Conservation (phyloP, 1,284 basidiomycete genomes). For the Moesziomyces parantarcticus region DNA sequence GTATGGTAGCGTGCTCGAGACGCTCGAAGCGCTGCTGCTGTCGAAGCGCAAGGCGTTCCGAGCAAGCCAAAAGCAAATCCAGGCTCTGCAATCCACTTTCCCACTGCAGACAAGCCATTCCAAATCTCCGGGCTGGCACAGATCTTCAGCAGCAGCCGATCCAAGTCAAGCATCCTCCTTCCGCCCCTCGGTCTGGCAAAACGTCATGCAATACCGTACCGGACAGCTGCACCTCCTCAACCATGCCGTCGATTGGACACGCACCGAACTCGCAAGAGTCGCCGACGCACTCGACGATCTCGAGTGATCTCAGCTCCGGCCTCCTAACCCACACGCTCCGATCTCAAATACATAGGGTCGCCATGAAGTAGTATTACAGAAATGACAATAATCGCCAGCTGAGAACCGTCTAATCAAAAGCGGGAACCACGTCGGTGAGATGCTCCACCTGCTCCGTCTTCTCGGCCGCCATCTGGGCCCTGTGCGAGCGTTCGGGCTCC, state of each 20-base stretch:
- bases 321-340: too few species aligned
- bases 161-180: background rate
- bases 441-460: constrained; percentile 40
- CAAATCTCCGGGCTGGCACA: constrained; percentile 1
- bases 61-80: constrained; percentile 7
- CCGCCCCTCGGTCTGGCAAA: constrained; percentile 9
- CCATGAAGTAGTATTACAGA: background rate
- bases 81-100: background rate
- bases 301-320: too few species aligned
- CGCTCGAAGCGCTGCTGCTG: constrained; percentile 34
- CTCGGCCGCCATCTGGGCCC: constrained; percentile 40
- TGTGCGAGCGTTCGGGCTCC: constrained; percentile 19
- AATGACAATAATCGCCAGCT: background rate
- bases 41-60: constrained; percentile 39
- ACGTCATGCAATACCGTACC: constrained; percentile 29
- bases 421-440: constrained; percentile 30
- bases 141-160: background rate
- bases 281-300: constrained; percentile 33
- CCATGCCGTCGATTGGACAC: constrained; percentile 43
- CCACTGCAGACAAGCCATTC: background rate
- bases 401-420: constrained; percentile 26
- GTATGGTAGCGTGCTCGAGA: constrained; percentile 22
- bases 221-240: constrained; percentile 36
- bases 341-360: background rate
- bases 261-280: constrained; percentile 20